These are phyloP conservation scores for Rosellinia necatrix DNA, from an alignment of 2,329 filamentous ascomycete species.

Conservation along the genomic window DNA sequence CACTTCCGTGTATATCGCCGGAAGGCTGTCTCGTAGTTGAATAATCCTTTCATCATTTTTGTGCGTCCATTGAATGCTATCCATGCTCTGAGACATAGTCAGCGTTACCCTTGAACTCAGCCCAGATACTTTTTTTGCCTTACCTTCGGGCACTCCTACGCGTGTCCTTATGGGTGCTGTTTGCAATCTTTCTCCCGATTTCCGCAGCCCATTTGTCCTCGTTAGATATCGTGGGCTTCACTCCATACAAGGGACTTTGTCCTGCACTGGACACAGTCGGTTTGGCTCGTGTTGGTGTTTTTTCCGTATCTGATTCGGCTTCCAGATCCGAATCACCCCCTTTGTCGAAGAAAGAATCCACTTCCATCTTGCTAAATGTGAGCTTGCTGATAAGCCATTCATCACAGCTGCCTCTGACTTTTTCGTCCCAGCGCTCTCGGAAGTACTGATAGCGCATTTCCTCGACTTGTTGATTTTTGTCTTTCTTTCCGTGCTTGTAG, in stretches of 20 bases:
- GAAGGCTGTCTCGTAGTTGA: slow-evolving; percentile 62
- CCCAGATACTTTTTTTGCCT: background rate
- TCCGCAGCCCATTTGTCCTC: slow-evolving; percentile 6
- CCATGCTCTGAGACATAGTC: slow-evolving; percentile 52
- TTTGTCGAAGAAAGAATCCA: slow-evolving; percentile 41
- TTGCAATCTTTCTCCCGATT: slow-evolving; percentile 16
- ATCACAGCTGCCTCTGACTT: slow-evolving; percentile 41
- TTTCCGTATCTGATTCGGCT: slow-evolving; percentile 9
- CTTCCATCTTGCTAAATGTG: slow-evolving; percentile 63
- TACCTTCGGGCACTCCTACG: slow-evolving; percentile 35
- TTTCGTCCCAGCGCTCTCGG: slow-evolving; percentile 31
- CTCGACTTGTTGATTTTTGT: slow-evolving; percentile 21
- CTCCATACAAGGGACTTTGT: slow-evolving; percentile 19
- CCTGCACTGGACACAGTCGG: slow-evolving; percentile 1
- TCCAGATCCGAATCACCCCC: slow-evolving; percentile 10
- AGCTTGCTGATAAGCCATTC: slow-evolving; percentile 67
- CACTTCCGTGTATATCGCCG: slow-evolving; percentile 58
- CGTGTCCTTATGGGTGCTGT: slow-evolving; percentile 24
- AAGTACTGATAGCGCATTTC: slow-evolving; percentile 39
- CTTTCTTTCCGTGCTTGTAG: slow-evolving; percentile 27
- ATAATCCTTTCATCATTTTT: slow-evolving; percentile 63
- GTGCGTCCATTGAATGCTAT: slow-evolving; percentile 65
- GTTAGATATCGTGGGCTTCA: slow-evolving; percentile 15
- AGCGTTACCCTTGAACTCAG: slow-evolving; percentile 12
- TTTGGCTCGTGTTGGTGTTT: background rate